Conservation (phyloP, 176 grass and related monocot genomes). For the Aegilops bicornis region DNA sequence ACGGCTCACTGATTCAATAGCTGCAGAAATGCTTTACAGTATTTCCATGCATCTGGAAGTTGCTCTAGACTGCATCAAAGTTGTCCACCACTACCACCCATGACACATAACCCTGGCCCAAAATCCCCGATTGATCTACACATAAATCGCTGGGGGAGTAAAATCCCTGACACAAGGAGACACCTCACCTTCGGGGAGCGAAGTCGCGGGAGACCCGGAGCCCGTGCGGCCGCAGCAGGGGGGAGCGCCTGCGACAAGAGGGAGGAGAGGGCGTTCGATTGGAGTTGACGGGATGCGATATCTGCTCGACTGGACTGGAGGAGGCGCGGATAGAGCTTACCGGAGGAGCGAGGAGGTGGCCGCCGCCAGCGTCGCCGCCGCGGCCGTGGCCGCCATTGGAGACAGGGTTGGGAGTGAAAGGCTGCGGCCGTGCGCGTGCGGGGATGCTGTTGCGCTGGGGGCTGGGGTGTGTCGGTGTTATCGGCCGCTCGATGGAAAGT, state of each 20-base stretch:
- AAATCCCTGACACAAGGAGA: not conserved
- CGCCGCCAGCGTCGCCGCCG: constrained; percentile 33
- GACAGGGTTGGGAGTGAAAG: not conserved
- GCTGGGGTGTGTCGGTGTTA: not conserved
- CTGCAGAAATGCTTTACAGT: not conserved
- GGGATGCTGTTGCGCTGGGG: not conserved
- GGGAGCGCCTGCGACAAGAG: constrained; percentile 23
- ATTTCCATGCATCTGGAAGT: not conserved
- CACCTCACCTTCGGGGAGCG: constrained; percentile 31
- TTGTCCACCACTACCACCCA: not conserved
- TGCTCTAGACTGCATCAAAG: not conserved
- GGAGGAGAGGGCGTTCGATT: not conserved
- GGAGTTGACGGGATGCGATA: not conserved
- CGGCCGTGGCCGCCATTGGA: constrained; percentile 42
- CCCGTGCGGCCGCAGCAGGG: constrained; percentile 38
- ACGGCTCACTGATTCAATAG: not conserved
- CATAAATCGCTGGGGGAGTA: not conserved
- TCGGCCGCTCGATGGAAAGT: not conserved
- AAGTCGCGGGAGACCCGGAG: constrained; percentile 20
- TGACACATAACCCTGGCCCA: not conserved
- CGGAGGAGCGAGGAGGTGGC: constrained; percentile 42
- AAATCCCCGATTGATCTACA: not conserved
- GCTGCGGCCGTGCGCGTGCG: not conserved
- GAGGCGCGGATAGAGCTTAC: not conserved
- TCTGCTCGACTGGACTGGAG: not conserved